Percentiles rank a stretch among this genome's conserved stretches.
phyloP scores from a whole-genome alignment of 495 filamentous ascomycete genomes.

The Penicillium subrubescens region DNA sequence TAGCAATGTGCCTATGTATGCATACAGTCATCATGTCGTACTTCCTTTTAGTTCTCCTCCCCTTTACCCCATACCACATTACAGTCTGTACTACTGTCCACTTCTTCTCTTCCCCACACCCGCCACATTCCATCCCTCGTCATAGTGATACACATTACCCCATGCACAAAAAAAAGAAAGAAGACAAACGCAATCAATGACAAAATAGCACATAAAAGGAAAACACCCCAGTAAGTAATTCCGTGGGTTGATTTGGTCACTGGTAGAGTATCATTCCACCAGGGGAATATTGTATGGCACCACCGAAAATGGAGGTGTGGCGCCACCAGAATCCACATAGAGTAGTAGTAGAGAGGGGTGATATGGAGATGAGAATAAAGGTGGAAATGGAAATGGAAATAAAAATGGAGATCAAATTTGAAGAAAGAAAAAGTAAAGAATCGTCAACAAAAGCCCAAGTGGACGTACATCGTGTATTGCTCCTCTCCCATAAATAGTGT shows the following conservation, averaged over 20 bases:
- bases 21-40: conserved; percentile 1
- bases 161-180: neutral
- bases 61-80: neutral
- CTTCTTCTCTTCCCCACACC: neutral
- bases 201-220: neutral
- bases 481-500: conserved; percentile 27
- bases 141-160: neutral
- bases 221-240: neutral
- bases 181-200: neutral
- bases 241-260: neutral
- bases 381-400: neutral
- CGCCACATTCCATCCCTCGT: neutral
- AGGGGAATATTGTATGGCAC: neutral
- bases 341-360: neutral
- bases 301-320: neutral
- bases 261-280: neutral
- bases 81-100: neutral
- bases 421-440: conserved; percentile 4
- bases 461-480: conserved; percentile 32
- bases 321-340: neutral
- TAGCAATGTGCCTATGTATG: no score
- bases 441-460: conserved; percentile 7
- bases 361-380: neutral
- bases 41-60: neutral
- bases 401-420: conserved; percentile 1